A percentile compares a stretch with the other conserved stretches of the same genome.
Conservation (phyloP, 139 green algal species). For the Choricystis sp. region DNA sequence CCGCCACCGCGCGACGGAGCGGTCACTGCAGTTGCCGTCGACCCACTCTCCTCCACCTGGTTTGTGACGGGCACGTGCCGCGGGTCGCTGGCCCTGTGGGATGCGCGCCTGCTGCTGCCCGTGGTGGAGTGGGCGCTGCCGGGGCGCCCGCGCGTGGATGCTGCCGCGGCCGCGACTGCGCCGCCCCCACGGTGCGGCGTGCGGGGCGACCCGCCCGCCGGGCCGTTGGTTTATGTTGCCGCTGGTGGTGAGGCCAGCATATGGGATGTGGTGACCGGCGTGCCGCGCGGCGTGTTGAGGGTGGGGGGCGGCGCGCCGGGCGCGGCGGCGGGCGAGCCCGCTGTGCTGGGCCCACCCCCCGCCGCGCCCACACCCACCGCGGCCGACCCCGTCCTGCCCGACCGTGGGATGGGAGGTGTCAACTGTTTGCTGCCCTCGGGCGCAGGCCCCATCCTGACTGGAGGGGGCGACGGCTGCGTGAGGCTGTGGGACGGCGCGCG, state of each 20-base stretch:
- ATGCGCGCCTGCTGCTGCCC: constrained; percentile 54
- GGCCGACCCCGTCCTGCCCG: constrained; percentile 14
- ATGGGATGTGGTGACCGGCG: constrained; percentile 47
- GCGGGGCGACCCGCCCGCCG: constrained; percentile 1
- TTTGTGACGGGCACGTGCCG: constrained; percentile 44
- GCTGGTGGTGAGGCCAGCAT: constrained; percentile 58
- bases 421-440: constrained; percentile 39
- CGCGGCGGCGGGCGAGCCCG: constrained; percentile 8
- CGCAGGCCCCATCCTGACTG: constrained; percentile 39
- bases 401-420: constrained; percentile 15
- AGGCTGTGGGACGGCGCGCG: constrained; percentile 39
- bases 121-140: constrained; percentile 19
- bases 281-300: constrained; percentile 9
- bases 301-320: constrained; percentile 10
- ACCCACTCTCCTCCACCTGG: constrained; percentile 31
- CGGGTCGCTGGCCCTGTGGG: constrained; percentile 53
- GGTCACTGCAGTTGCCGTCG: constrained; percentile 26
- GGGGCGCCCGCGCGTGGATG: constrained; percentile 18
- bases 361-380: not conserved
- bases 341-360: constrained; percentile 13
- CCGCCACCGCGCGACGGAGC: constrained; percentile 18
- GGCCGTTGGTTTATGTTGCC: constrained; percentile 57
- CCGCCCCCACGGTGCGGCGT: constrained; percentile 25
- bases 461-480: constrained; percentile 38
- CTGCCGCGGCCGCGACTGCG: constrained; percentile 29